These are phyloP conservation scores for Mrakia gelida DNA, from an alignment of 768 basidiomycete genomes.

Conservation along the genomic window DNA sequence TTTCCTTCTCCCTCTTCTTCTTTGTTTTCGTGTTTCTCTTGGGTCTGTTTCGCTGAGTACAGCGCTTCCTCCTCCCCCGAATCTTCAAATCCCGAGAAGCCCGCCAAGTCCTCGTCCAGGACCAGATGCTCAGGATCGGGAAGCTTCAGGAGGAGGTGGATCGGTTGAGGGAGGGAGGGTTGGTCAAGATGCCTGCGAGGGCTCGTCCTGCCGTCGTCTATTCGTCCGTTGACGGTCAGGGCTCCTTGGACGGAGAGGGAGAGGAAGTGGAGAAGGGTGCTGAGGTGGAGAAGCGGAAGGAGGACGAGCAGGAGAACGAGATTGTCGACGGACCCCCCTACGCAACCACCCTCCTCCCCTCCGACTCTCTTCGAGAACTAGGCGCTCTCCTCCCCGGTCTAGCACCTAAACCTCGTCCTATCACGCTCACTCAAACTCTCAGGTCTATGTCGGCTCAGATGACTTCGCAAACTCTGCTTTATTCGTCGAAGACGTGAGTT, in stretches of 20 bases:
- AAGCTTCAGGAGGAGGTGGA: conserved; percentile 15
- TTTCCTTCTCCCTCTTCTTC: neutral
- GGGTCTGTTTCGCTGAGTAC: neutral
- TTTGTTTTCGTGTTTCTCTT: neutral
- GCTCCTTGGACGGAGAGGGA: too few relatives aligned
- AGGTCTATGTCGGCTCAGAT: neutral
- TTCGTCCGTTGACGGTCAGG: too few relatives aligned
- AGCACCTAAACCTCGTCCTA: conserved; percentile 10
- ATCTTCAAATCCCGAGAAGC: conserved; percentile 14
- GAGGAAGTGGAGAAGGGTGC: too few relatives aligned
- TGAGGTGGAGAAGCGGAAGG: neutral
- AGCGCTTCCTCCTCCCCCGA: neutral
- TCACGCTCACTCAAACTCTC: neutral
- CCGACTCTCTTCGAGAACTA: neutral
- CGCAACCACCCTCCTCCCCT: neutral
- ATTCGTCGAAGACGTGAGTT: conserved; percentile 10
- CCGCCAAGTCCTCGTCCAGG: neutral
- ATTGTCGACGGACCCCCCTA: neutral
- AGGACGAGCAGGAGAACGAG: neutral
- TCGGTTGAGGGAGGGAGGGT: neutral
- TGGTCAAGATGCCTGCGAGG: neutral
- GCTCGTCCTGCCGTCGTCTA: too few relatives aligned
- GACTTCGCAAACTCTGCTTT: neutral
- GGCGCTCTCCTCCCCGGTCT: neutral
- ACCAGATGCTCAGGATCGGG: neutral